phyloP scores from a whole-genome alignment of 2,329 filamentous ascomycete genomes.

The Metarhizium guizhouense region DNA sequence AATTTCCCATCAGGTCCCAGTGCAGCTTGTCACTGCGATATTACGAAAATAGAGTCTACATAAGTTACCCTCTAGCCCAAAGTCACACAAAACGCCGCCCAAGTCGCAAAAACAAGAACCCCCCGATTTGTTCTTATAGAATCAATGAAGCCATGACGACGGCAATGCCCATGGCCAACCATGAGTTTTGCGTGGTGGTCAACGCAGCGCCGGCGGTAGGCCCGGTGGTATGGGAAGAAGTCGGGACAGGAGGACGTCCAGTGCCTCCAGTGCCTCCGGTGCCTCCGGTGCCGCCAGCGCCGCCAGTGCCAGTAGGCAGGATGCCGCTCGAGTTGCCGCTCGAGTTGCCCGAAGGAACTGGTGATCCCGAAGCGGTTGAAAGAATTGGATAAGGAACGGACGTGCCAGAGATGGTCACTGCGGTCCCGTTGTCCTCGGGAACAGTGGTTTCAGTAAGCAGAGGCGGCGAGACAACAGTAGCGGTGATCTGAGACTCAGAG shows the following conservation, averaged over 20 bases:
- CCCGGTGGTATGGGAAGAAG: not conserved
- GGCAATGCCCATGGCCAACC: constrained; percentile 7
- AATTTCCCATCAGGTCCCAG: not conserved
- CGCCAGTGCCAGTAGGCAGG: not conserved
- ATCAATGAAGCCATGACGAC: constrained; percentile 6
- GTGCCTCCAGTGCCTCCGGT: not conserved
- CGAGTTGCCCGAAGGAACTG: constrained; percentile 1
- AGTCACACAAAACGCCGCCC: not conserved
- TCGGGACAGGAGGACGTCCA: constrained; percentile 1
- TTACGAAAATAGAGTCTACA: not conserved
- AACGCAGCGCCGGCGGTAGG: constrained; percentile 3
- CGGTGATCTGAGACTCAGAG: not conserved
- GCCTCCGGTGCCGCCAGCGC: not conserved
- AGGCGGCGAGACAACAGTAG: not conserved
- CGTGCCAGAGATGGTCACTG: not conserved
- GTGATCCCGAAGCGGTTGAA: not conserved
- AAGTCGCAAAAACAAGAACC: not conserved
- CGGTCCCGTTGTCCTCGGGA: not conserved
- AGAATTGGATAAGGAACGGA: not conserved
- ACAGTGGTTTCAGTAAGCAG: not conserved
- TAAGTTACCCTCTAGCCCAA: not conserved
- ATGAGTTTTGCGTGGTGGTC: constrained; percentile 5
- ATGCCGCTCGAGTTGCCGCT: constrained; percentile 2
- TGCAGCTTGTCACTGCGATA: not conserved
- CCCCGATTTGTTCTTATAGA: not conserved